Evolutionary conservation across 2,329 filamentous ascomycete genomes (phyloP).

Genomic region (Hirsutella minnesotensis): DNA sequence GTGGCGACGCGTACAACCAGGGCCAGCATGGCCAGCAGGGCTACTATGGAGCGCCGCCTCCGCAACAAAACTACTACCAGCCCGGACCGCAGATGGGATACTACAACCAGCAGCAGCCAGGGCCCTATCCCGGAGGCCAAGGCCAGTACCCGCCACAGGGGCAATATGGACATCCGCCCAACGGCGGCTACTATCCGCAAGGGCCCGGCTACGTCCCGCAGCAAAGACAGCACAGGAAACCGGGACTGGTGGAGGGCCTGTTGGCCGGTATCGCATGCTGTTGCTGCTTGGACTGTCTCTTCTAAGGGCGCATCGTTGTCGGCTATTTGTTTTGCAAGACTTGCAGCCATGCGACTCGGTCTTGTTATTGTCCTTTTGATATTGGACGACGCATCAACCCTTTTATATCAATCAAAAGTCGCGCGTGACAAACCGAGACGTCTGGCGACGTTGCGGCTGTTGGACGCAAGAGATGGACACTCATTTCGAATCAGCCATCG

Average conservation of each 20-base stretch:
- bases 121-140: constrained; percentile 20
- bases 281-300: constrained; percentile 46
- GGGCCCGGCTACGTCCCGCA: constrained; percentile 25
- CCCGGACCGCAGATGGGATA: constrained; percentile 31
- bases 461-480: too few species aligned
- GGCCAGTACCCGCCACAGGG: constrained; percentile 22
- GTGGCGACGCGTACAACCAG: constrained; percentile 21
- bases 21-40: constrained; percentile 10
- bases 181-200: constrained; percentile 21
- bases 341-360: too few species aligned
- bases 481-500: too few species aligned
- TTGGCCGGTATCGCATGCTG: constrained; percentile 43
- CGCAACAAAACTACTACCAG: constrained; percentile 26
- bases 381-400: too few species aligned
- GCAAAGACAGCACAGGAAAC: constrained; percentile 18
- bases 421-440: too few species aligned
- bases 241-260: constrained; percentile 31
- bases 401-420: too few species aligned
- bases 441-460: too few species aligned
- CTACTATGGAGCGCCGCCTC: constrained; percentile 13
- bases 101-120: constrained; percentile 25
- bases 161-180: constrained; percentile 20
- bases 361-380: too few species aligned
- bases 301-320: constrained; percentile 22
- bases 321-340: too few species aligned